These are phyloP conservation scores for Neonectria hederae DNA, from an alignment of 2,329 filamentous ascomycete genomes.

Conservation along the genomic window DNA sequence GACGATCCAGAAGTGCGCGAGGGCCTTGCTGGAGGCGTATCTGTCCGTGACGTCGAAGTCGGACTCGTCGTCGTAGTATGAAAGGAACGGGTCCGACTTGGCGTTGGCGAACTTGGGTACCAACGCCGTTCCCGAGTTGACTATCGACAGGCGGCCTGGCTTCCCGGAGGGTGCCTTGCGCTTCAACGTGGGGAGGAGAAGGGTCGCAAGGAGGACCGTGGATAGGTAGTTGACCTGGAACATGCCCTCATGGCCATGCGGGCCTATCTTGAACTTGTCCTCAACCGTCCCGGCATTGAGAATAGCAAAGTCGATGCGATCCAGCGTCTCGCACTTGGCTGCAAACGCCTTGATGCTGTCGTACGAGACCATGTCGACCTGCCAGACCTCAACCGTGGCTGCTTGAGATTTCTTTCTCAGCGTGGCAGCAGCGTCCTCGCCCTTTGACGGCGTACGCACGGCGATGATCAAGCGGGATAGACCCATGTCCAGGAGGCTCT, in stretches of 20 bases:
- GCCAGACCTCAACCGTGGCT: constrained; percentile 58
- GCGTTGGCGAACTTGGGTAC: constrained; percentile 38
- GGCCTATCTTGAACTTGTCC: constrained; percentile 31
- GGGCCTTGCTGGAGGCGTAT: constrained; percentile 45
- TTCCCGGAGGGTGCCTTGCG: constrained; percentile 31
- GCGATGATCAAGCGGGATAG: constrained; percentile 57
- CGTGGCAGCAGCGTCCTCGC: constrained; percentile 49
- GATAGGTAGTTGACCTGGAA: constrained; percentile 54
- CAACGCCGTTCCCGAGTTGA: constrained; percentile 43
- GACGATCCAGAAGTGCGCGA: constrained; percentile 48
- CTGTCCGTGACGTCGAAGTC: constrained; percentile 31
- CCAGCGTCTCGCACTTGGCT: constrained; percentile 45
- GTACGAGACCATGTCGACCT: constrained; percentile 59
- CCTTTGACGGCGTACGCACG: constrained; percentile 55
- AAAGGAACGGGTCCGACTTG: constrained; percentile 36
- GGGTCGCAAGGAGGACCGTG: constrained; percentile 45
- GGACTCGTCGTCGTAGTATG: constrained; percentile 44
- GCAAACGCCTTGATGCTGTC: constrained; percentile 56
- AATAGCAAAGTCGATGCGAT: constrained; percentile 55
- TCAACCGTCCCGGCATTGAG: constrained; percentile 56
- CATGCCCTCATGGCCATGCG: constrained; percentile 51
- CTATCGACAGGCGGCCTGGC: constrained; percentile 44
- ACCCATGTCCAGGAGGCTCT: constrained; percentile 50
- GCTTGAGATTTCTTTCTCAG: constrained; percentile 33
- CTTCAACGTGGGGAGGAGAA: constrained; percentile 48